Percentiles rank a stretch among this genome's conserved stretches.
These are phyloP conservation scores for Haplosporangium sp. DNA, from an alignment of 371 early-diverging fungal genomes.

Conservation along the genomic window DNA sequence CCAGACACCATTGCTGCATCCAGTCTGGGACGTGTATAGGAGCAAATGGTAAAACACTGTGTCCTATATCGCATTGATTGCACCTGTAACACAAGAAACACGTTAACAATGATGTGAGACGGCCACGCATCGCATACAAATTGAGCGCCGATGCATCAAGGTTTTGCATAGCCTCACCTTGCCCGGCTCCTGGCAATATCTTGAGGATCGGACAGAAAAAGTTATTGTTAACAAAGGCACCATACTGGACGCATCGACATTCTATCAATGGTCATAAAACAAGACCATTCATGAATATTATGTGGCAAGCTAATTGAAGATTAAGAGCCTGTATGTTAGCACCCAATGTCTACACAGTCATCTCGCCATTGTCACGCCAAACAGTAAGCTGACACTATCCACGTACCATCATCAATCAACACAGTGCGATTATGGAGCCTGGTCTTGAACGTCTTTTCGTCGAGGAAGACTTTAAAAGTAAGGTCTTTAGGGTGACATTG, in stretches of 20 bases:
- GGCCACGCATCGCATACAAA: background rate
- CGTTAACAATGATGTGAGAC: background rate
- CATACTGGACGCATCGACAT: background rate
- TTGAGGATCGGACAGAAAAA: background rate
- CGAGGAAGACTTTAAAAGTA: conserved; percentile 27
- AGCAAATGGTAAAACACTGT: conserved; percentile 6
- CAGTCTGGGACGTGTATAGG: conserved; percentile 14
- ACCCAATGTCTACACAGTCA: background rate
- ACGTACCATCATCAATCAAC: conserved; percentile 32
- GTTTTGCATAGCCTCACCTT: conserved; percentile 1
- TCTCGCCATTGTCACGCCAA: background rate
- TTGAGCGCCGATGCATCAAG: too few species aligned
- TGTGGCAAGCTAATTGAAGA: too few species aligned
- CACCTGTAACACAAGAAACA: conserved; percentile 5
- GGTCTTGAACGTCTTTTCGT: conserved; percentile 33
- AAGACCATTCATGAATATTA: too few species aligned
- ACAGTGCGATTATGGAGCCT: conserved; percentile 25
- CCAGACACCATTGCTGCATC: conserved; percentile 3
- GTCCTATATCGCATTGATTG: conserved; percentile 29
- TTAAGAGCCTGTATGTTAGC: background rate
- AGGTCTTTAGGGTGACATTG: conserved; percentile 16
- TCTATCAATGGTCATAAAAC: background rate
- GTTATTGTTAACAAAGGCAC: too few species aligned
- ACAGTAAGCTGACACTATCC: background rate
- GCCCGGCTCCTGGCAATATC: conserved; percentile 1